Evolutionary conservation across 495 filamentous ascomycete species (phyloP), one percentile per base, ranked within the genome.

Genomic region (Penicillium cosmopolitanum): DNA sequence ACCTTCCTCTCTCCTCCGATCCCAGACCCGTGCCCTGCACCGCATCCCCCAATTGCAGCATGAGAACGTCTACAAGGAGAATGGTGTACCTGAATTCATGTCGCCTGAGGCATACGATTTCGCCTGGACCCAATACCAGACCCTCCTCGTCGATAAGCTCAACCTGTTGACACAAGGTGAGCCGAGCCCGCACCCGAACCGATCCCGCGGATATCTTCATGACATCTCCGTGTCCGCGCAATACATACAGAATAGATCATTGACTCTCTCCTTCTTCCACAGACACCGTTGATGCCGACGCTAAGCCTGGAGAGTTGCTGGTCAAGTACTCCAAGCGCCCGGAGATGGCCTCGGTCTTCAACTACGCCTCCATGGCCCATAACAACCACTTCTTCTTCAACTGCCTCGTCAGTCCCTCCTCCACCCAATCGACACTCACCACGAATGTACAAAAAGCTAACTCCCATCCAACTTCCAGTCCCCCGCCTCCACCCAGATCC

Each of bases 381-480:
- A 97, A 98, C 84, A 97, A 97, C 81, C 86, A 95, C 74, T 90
- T 95, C 77, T 98, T 97, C 87, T 98, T 98, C 84, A 77, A 81
- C 63, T 76, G 81, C 66, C 72, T 90, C 63, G 84, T 86, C 57
- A 64, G 77, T 72, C 1, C 9, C 16, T 6, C 36, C 3, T 19
- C 23, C 44, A 0, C 7, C 31, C 50, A 47, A 43, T 43, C 18
- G 1, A 51, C 25, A 11, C 6, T 0, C 9, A 15, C 36, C 12
- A 9, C 2, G 2, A 38, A 38, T 38, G 8, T 4, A 31, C 1
- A 9, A 31, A 31, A 31, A 9, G 28, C 40, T 55, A 21, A 55
- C 53, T 9, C 5, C 4, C 28, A 16, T 3, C 5, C 16, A 21
- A 9, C 21, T 21, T 13, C 18, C 66, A 80, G 75, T 80, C 82